Evolutionary conservation across 495 filamentous ascomycete species (phyloP).

Genomic region (Amphirosellinia nigrospora): DNA sequence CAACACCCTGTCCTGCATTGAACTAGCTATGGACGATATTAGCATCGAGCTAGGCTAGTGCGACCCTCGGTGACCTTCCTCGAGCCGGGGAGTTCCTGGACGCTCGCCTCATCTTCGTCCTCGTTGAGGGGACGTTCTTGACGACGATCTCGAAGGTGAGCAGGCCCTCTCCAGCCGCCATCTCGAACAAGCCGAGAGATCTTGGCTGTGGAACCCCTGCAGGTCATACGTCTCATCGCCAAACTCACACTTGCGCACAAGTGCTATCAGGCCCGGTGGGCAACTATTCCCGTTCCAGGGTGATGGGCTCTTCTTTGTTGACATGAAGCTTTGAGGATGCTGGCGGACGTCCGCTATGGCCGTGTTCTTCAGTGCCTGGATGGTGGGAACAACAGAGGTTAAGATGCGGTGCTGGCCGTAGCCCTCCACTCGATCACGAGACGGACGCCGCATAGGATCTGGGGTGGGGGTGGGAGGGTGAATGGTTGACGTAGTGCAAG

Average conservation of each 20-base stretch:
- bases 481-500: background rate
- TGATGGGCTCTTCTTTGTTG: background rate
- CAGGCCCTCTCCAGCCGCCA: constrained; percentile 26
- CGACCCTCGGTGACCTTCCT: background rate
- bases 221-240: constrained; percentile 43
- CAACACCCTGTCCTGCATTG: background rate
- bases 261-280: constrained; percentile 30
- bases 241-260: constrained; percentile 32
- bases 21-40: background rate
- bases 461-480: background rate
- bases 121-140: background rate
- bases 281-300: background rate
- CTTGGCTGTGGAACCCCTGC: constrained; percentile 36
- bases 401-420: constrained; percentile 41
- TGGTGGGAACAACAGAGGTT: constrained; percentile 29
- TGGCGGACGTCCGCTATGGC: constrained; percentile 36
- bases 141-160: constrained; percentile 46
- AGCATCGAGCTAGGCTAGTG: background rate
- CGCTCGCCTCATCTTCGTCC: background rate
- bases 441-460: constrained; percentile 33
- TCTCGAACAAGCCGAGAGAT: constrained; percentile 36
- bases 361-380: constrained; percentile 36
- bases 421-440: constrained; percentile 41
- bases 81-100: background rate
- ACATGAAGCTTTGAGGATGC: constrained; percentile 25